Evolutionary conservation across 306 rosid genomes (phyloP).

Genomic region (Sphenostylis stenocarpa): DNA sequence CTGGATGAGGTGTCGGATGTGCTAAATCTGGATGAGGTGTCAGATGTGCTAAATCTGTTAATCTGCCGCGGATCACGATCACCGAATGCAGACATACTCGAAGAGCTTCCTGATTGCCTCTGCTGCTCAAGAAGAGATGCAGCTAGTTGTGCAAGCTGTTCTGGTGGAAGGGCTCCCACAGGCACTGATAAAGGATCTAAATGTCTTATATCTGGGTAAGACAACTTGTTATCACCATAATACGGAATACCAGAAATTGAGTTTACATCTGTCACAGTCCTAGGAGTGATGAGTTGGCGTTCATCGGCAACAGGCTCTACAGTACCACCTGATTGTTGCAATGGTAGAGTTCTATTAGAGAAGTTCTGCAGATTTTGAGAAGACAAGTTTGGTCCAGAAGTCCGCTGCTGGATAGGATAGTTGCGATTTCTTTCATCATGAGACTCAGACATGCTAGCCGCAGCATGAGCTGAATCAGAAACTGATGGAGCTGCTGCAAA

Average conservation of each 20-base stretch:
- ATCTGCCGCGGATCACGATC: constrained; percentile 63
- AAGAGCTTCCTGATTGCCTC: constrained; percentile 57
- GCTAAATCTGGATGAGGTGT: constrained; percentile 38
- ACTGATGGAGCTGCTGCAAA: constrained; percentile 48
- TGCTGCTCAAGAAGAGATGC: constrained; percentile 78
- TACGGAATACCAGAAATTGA: constrained; percentile 46
- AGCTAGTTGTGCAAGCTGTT: constrained; percentile 80
- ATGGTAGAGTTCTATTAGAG: constrained; percentile 45
- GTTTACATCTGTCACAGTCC: constrained; percentile 44
- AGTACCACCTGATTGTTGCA: constrained; percentile 41
- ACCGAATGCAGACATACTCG: constrained; percentile 31
- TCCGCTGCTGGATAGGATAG: constrained; percentile 53
- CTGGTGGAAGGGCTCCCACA: constrained; percentile 59
- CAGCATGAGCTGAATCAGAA: constrained; percentile 44
- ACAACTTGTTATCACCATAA: constrained; percentile 38
- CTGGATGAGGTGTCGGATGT: constrained; percentile 47
- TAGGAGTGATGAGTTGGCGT: constrained; percentile 39
- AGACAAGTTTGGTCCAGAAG: constrained; percentile 51
- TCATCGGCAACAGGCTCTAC: constrained; percentile 51
- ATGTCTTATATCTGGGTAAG: constrained; percentile 47
- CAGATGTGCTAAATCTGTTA: constrained; percentile 44
- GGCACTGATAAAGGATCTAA: constrained; percentile 47
- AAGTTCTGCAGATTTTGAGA: constrained; percentile 53
- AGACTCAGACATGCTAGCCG: constrained; percentile 42
- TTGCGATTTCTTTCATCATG: constrained; percentile 53